phyloP scores from a whole-genome alignment of 495 filamentous ascomycete species.

The Penicillium argentinense region DNA sequence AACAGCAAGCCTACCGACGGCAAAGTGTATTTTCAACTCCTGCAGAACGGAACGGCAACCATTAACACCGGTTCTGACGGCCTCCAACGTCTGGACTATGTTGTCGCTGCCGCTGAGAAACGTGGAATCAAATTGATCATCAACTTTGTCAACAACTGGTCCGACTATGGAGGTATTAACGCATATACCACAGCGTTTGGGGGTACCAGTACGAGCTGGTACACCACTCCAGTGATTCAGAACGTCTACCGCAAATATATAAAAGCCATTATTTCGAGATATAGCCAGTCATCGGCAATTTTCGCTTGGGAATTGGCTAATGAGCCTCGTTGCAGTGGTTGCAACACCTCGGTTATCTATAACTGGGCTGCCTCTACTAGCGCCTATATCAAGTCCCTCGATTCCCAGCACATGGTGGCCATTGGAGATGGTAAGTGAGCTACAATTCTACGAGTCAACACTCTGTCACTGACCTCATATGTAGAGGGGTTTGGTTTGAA shows the following conservation, averaged over 20 bases:
- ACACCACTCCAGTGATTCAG: conserved; percentile 55
- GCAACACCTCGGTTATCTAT: conserved; percentile 56
- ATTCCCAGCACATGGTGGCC: conserved; percentile 64
- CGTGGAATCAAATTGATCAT: conserved; percentile 60
- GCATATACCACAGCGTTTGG: conserved; percentile 64
- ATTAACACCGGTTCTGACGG: conserved; percentile 70
- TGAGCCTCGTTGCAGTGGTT: conserved; percentile 67
- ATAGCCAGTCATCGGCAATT: conserved; percentile 54
- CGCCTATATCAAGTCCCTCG: conserved; percentile 63
- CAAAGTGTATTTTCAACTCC: conserved; percentile 61
- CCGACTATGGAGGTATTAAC: conserved; percentile 67
- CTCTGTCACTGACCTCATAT: neutral
- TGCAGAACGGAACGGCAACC: conserved; percentile 49
- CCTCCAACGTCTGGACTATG: conserved; percentile 65
- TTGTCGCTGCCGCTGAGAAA: conserved; percentile 57
- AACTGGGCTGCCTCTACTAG: conserved; percentile 61
- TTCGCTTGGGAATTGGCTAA: conserved; percentile 75
- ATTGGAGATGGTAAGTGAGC: conserved; percentile 51
- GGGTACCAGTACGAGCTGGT: conserved; percentile 55
- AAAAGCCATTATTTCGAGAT: conserved; percentile 59
- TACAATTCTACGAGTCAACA: neutral
- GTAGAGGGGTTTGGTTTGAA: conserved; percentile 1
- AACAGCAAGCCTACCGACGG: conserved; percentile 45
- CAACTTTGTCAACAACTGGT: conserved; percentile 58
- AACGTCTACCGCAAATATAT: conserved; percentile 62